Base-by-base conservation (phyloP, 2,329 filamentous ascomycete genomes). In the Fusarium longipes region DNA sequence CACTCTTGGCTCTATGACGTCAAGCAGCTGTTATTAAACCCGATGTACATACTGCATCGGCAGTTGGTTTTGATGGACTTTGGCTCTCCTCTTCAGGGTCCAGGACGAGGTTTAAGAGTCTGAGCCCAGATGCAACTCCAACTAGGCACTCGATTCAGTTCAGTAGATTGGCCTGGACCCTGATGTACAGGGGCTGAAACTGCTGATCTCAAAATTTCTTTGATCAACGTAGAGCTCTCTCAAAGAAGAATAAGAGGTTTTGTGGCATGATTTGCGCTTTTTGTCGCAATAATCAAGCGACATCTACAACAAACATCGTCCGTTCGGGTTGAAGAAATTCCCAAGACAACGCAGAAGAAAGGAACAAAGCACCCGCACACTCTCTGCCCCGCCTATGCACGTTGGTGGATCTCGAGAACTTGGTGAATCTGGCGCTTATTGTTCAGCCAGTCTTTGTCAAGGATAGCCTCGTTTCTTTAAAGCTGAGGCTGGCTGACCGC, bases 401-500 rank as follows among this genome's bases (percentile, higher is more conserved):
- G 61, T 48, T 33, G 38, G 64, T 71, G 61, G 60, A 59, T 40
- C 56, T 45, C 22, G 54, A 52, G n/a, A 48, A 43, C 62, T 53
- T 61, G 45, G 27, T 69, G 38, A 48, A 68, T 67, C 50, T 54
- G 53, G 45, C 58, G 58, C 58, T 63, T 55, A 35, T 43, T 55
- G 43, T 43, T 60, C 44, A 65, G 49, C 55, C 44, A 52, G 56
- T 39, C 70, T 47, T 33, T 57, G 63, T 61, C 66, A 70, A 63
- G 71, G 72, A 74, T 74, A 72, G 67, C 72, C 72, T 74, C 70
- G 70, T 69, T 65, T 64, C 58, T 40, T 40, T 42, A 42, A 61
- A 70, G 57, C 63, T 63, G 70, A 74, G 72, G 72, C 72, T 74
- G 72, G 68, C 70, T 74, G 72, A 74, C 72, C 72, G 72, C 72